Evolutionary conservation across 139 green algal species (phyloP), one percentile per base, ranked within the genome.

Genomic region (Chlorella sp.): DNA sequence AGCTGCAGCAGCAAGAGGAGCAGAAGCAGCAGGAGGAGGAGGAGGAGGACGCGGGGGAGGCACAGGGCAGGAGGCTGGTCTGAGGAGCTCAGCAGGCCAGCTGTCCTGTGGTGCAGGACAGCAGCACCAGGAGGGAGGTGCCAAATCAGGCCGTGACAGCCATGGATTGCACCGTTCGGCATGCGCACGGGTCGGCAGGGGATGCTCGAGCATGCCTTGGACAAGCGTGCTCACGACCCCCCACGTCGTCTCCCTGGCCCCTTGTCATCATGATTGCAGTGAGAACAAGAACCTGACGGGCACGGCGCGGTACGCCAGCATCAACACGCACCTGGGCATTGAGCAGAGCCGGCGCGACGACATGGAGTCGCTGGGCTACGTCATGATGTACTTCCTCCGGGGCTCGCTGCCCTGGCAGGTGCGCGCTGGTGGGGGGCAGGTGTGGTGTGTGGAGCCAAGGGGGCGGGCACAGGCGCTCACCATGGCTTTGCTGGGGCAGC

Each of bases 241-340:
- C 10, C 42, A 55, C 42, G 10, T 24, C 42, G 10, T 24, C 42
- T 55, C 42, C 42, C 17, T 55, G 10, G 42, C 42, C 42, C 17
- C 10, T 17, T 55, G 42, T 31, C 23, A 34, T 55, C 10, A 24
- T 10, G 10, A 55, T 10, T 66, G 26, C 60, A 66, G 91, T 63
- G 93, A 98, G 87, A 97, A 98, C 86, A 98, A 98, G 62, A 82
- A 77, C 82, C 84, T 98, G 49, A 98, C 95, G 27, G 95, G 95
- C 50, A 99, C 95, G 24, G 95, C 95, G 32, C 91, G 95, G 35
- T 99, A 99, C 77, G 95, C 95, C 36, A 93, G 82, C 76, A 97
- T 99, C 88, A 99, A 99, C 88, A 99, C 95, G n/a, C 95, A 99
- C 85, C 84, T 99, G 74, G 95, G 95, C 50, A 97, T 98, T 71